Percentiles rank a stretch among this genome's conserved stretches.
phyloP scores from a whole-genome alignment of 129 eudicot species.

The Deinandra increscens region DNA sequence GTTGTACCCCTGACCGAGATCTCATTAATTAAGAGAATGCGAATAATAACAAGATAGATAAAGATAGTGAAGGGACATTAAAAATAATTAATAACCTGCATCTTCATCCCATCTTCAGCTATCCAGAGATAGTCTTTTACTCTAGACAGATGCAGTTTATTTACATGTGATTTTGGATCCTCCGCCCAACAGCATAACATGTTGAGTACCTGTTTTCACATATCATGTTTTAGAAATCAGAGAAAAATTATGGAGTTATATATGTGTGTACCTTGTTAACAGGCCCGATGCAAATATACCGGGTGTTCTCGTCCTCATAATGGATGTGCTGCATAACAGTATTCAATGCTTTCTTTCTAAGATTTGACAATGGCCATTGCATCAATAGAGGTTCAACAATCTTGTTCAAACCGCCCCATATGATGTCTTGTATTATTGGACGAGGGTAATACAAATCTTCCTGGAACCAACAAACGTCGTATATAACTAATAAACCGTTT shows the following conservation, averaged over 20 bases:
- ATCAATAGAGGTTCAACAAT: constrained; percentile 58
- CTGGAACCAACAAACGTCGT: constrained; percentile 47
- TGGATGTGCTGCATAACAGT: constrained; percentile 63
- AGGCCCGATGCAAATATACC: constrained; percentile 69
- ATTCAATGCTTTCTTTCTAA: constrained; percentile 57
- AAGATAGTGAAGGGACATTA: not conserved
- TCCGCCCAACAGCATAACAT: constrained; percentile 75
- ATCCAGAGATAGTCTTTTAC: constrained; percentile 67
- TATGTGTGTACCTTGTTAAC: constrained; percentile 56
- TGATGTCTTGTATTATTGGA: constrained; percentile 59
- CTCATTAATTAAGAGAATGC: not conserved
- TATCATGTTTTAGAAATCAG: too few relatives aligned
- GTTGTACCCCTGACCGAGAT: constrained; percentile 48
- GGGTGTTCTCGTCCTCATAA: constrained; percentile 66
- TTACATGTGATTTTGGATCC: constrained; percentile 49
- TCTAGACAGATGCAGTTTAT: constrained; percentile 53
- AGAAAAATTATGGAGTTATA: not conserved
- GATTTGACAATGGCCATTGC: constrained; percentile 62
- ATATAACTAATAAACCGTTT: too few relatives aligned
- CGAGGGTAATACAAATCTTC: constrained; percentile 82
- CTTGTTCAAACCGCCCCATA: constrained; percentile 57
- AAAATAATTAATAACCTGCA: constrained; percentile 44
- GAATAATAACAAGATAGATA: not conserved
- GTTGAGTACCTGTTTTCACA: constrained; percentile 50
- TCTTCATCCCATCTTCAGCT: constrained; percentile 88